phyloP scores from a whole-genome alignment of 2,329 filamentous ascomycete genomes.

The Alternaria ventricosa region DNA sequence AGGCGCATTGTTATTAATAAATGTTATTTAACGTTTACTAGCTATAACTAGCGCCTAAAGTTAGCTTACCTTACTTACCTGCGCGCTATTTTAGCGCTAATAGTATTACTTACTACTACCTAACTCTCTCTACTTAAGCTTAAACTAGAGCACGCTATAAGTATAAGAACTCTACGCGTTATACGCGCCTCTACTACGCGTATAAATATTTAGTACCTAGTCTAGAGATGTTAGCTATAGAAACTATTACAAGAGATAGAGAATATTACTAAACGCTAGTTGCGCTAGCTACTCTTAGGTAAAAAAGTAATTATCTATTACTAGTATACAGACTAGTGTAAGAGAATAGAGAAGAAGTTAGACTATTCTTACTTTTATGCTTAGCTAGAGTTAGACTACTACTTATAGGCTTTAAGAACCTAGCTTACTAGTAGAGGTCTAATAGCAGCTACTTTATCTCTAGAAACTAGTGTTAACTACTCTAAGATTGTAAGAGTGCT shows the following conservation, averaged over 20 bases:
- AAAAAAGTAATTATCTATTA: conserved; percentile 24
- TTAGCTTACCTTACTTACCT: conserved; percentile 15
- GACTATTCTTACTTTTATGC: conserved; percentile 18
- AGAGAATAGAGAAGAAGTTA: conserved; percentile 12
- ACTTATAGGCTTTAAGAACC: no score
- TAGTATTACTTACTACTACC: conserved; percentile 20
- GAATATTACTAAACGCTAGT: background rate
- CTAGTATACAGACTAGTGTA: conserved; percentile 12
- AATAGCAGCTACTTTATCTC: conserved; percentile 25
- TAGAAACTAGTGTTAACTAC: conserved; percentile 26
- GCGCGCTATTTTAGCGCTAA: conserved; percentile 9
- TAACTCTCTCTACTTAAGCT: no score
- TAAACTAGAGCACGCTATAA: no score
- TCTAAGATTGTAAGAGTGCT: conserved; percentile 10
- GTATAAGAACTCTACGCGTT: no score
- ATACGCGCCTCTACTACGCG: no score
- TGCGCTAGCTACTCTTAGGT: background rate
- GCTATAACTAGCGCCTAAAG: conserved; percentile 16
- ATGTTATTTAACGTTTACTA: conserved; percentile 24
- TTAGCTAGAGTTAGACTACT: no score
- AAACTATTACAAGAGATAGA: no score
- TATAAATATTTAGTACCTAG: no score
- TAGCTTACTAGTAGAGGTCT: background rate
- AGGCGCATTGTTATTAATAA: conserved; percentile 20
- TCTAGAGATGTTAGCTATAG: no score